Conservation (phyloP, 176 grass and related monocot genomes). For the Bromus sterilis region DNA sequence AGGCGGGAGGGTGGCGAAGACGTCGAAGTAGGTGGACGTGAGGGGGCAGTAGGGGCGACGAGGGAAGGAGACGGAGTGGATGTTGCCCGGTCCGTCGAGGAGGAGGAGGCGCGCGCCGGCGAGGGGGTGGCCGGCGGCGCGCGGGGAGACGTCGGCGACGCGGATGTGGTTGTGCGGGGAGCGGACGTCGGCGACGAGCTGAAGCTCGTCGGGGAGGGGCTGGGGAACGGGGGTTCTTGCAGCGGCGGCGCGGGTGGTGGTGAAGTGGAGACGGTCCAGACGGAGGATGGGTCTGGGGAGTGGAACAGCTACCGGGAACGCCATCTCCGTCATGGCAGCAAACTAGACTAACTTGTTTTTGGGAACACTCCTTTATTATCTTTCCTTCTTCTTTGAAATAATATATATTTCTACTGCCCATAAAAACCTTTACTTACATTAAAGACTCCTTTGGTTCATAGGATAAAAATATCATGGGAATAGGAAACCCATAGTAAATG, state of each 20-base stretch:
- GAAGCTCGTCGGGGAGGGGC: conserved; percentile 40
- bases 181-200: conserved; percentile 48
- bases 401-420: too few species aligned
- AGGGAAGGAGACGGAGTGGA: conserved; percentile 66
- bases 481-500: too few species aligned
- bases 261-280: not conserved
- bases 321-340: not conserved
- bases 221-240: not conserved
- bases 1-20: conserved; percentile 63
- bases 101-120: conserved; percentile 87
- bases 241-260: not conserved
- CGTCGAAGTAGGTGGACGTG: conserved; percentile 64
- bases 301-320: not conserved
- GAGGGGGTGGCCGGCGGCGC: conserved; percentile 52
- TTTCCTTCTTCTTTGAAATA: too few species aligned
- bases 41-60: conserved; percentile 24
- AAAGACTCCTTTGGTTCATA: too few species aligned
- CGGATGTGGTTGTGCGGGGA: conserved; percentile 71
- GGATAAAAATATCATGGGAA: too few species aligned
- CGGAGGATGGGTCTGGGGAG: not conserved
- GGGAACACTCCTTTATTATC: too few species aligned
- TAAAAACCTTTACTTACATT: too few species aligned
- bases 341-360: not conserved
- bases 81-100: conserved; percentile 75
- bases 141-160: conserved; percentile 65